These are phyloP conservation scores for Linnemannia elongata DNA, from an alignment of 192 early-diverging fungal genomes.

Conservation along the genomic window DNA sequence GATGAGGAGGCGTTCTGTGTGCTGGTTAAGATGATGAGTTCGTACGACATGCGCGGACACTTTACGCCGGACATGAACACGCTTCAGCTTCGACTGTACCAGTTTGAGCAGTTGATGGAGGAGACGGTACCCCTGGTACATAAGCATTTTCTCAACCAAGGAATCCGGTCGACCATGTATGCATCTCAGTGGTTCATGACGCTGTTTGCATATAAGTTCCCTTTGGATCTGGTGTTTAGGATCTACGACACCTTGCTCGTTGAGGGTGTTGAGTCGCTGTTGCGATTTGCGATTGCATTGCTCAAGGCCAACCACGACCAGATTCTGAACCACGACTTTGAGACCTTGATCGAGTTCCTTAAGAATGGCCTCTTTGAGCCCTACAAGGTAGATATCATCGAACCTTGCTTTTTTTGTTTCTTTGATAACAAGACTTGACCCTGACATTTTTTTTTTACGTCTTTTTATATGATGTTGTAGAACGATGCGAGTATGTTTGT, in stretches of 20 bases:
- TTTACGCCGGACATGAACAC: conserved; percentile 92
- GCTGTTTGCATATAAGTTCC: conserved; percentile 97
- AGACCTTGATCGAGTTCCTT: conserved; percentile 86
- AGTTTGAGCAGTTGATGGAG: conserved; percentile 88
- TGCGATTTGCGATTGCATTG: conserved; percentile 90
- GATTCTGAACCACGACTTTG: conserved; percentile 90
- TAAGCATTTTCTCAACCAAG: conserved; percentile 86
- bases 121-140: conserved; percentile 86
- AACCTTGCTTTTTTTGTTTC: conserved; percentile 1
- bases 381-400: conserved; percentile 78
- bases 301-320: conserved; percentile 84
- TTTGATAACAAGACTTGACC: neutral
- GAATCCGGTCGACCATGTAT: conserved; percentile 92
- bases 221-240: conserved; percentile 92
- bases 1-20: conserved; percentile 98
- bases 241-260: conserved; percentile 95
- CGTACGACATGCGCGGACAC: conserved; percentile 89
- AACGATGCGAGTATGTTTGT: conserved; percentile 83
- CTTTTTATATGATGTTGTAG: conserved; percentile 16
- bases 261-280: conserved; percentile 91
- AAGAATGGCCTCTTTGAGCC: conserved; percentile 90
- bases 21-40: conserved; percentile 90
- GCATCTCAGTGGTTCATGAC: conserved; percentile 99
- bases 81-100: conserved; percentile 89
- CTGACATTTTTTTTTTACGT: neutral